Evolutionary conservation across 1,284 basidiomycete species (phyloP), one percentile per base, ranked within the genome.

Genomic region (Pseudozyma sp.): DNA sequence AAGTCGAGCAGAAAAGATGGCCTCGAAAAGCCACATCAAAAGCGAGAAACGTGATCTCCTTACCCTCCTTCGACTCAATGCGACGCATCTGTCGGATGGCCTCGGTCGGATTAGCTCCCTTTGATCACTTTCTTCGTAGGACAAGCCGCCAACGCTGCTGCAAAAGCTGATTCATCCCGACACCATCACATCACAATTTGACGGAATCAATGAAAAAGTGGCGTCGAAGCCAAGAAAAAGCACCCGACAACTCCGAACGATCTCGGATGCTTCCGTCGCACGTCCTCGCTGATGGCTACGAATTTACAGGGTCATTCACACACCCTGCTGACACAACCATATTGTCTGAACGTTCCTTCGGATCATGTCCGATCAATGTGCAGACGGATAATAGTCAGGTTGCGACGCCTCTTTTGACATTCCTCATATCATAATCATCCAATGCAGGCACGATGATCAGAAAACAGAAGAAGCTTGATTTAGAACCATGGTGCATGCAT

Each of bases 201-300:
- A 31, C 25, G 6, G 6, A 6, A 36, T 45, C 39, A 11, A 31
- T 31, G 3, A 6, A 39, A 34, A 52, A 54, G 52, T 42, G 63
- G 55, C 63, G 63, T 48, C 36, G 57, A 52, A 54, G 55, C 51
- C 51, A 57, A 54, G 57, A 48, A 25, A 10, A 42, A 13, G 25
- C n/a, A 19, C 14, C 25, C 9, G 44, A 43, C 48, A 52, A 55
- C 54, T 52, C 42, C 42, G 49, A 56, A 45, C 61, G 38, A 59
- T 66, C 63, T 66, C 38, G 49, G 63, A 66, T 44, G 57, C 56
- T 66, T 66, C 63, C 52, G 52, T 59, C 35, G 63, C 59, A 66
- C 57, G 49, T 49, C 18, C 10, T 10, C 38, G 55, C n/a, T 49
- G 55, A 14, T 48, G 35, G 19, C 18, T 39, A 35, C 39, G 43